These are phyloP conservation scores for Cinnamomum micranthum DNA, from an alignment of 164 flowering plant genomes.

Conservation along the genomic window DNA sequence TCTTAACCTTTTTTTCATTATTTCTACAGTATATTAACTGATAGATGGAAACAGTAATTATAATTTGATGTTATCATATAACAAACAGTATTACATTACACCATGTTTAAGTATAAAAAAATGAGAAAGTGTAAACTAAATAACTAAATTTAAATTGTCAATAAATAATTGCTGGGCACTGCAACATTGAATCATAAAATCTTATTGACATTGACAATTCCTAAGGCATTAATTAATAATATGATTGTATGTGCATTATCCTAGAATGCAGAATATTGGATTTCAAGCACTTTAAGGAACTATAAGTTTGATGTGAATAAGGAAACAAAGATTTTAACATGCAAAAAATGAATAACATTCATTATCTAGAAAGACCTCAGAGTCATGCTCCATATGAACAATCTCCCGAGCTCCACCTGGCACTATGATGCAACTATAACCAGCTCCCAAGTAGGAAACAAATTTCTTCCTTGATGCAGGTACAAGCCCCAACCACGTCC, in stretches of 20 bases:
- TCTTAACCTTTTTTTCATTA: too few species aligned
- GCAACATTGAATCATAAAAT: too few species aligned
- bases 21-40: too few species aligned
- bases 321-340: neutral
- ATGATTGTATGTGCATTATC: neutral
- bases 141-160: too few species aligned
- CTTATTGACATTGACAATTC: neutral
- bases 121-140: too few species aligned
- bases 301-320: neutral
- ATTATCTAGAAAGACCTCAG: conserved; percentile 51
- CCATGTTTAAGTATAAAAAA: too few species aligned
- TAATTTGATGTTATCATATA: too few species aligned
- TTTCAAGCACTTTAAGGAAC: neutral
- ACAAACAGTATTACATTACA: too few species aligned
- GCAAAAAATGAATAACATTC: neutral
- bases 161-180: too few species aligned
- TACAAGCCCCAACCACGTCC: conserved; percentile 89
- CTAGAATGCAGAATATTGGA: neutral
- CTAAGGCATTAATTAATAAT: neutral
- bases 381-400: conserved; percentile 56
- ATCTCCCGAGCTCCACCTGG: conserved; percentile 96
- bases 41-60: too few species aligned
- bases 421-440: conserved; percentile 81
- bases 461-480: conserved; percentile 75
- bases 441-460: conserved; percentile 60